Percentiles rank a stretch among this genome's conserved stretches.
These are phyloP conservation scores for Podospora didyma DNA, from an alignment of 495 filamentous ascomycete species.

Conservation along the genomic window DNA sequence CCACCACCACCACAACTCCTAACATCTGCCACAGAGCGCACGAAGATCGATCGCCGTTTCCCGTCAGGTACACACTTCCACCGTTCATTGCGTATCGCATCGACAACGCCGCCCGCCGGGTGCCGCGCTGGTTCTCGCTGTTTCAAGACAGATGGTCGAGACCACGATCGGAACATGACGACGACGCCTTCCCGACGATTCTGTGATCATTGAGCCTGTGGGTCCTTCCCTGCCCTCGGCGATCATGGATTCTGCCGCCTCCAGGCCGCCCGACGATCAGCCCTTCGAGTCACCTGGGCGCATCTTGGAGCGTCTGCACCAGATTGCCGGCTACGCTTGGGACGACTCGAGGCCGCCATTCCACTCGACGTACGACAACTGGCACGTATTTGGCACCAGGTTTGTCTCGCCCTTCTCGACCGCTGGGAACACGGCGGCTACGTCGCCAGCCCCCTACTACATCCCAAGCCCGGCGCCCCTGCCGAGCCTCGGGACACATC, in stretches of 20 bases:
- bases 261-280: constrained; percentile 53
- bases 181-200: constrained; percentile 26
- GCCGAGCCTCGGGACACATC: constrained; percentile 22
- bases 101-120: not conserved
- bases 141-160: not conserved
- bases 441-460: constrained; percentile 13
- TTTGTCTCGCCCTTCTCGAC: constrained; percentile 41
- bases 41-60: too few relatives aligned
- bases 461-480: constrained; percentile 26
- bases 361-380: constrained; percentile 81
- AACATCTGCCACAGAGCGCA: too few relatives aligned
- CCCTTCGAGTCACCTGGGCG: constrained; percentile 63
- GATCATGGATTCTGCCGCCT: constrained; percentile 46
- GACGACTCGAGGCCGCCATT: constrained; percentile 65
- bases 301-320: constrained; percentile 67
- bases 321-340: constrained; percentile 73
- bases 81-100: too few relatives aligned
- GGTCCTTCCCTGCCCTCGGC: constrained; percentile 10
- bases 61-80: too few relatives aligned
- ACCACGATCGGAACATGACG: constrained; percentile 34
- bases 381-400: constrained; percentile 49
- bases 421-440: constrained; percentile 14
- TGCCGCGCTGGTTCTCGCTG: not conserved
- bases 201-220: constrained; percentile 22
- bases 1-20: too few relatives aligned